Base-by-base conservation (phyloP, 768 basidiomycete genomes). In the Austroboletus eburneus region DNA sequence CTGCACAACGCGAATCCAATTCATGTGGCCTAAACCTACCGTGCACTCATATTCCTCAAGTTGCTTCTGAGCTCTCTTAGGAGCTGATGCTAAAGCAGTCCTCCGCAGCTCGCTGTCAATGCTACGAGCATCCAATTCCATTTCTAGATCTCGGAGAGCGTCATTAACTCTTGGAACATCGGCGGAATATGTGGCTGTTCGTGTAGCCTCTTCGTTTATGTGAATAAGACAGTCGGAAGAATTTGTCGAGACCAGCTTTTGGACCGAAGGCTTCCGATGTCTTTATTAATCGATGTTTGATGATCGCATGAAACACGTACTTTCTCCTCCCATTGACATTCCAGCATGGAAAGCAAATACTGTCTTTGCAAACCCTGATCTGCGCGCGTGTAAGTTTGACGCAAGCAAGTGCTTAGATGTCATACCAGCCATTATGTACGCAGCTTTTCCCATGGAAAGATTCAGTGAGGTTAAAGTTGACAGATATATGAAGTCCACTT, bases 261-360 rank as follows among this genome's bases (percentile, higher is more conserved):
- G 56, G n/a, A 57, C 48, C 20, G 46, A 57, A 24, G 54, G 46
- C 45, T 53, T 40, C 16, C 22, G 36, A 32, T 5, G 13, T 55
- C 70, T 17, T 81, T 78, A 50, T 81, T 81, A 53, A 86, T 81
- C 18, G 77, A 71, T 18, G 21, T 10, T 32, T 27, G 7, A 3
- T 77, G 13, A 39, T 9, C 10, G 5, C 13, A 41, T 24, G 18
- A 16, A 17, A 41, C 33, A 22, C 55, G 22, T 55, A 84, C 89
- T 77, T 92, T 92, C 61, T 91, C 90, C 58, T 92, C 87, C 46
- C 86, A 84, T 58, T 91, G 88, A 51, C 85, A 87, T 53, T 83
- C 80, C 10, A 91, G 68, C 45, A 91, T 65, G 4, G 83, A 70
- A 47, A 79, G 57, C 25, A 89, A 68, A 54, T 85, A 87, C 36